Evolutionary conservation across 768 basidiomycete genomes (phyloP), one percentile per base, ranked within the genome.

Genomic region (Porphyrellus cyaneotinctus): DNA sequence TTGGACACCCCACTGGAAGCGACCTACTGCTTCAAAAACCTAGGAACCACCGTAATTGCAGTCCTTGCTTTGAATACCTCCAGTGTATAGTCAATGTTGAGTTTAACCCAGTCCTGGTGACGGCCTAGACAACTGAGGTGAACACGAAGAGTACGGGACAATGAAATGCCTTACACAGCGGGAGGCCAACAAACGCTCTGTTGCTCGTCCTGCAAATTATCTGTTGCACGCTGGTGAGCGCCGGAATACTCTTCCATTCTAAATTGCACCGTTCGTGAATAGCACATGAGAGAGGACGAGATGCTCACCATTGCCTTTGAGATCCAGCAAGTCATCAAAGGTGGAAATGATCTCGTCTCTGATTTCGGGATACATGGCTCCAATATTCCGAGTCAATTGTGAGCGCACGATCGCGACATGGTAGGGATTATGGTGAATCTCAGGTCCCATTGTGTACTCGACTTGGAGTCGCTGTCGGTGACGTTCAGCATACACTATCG

Each of bases 101-200:
- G 54, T 17, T 54, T 49, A 18, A 62, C 53, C 60, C 74, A 78
- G 2, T 69, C 73, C 8, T 63, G 58, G 45, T 78, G 50, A 12
- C 74, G 71, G 52, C 78, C 78, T 43, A 7, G 42, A 43, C 1
- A 18, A 2, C 1, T 17, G 14, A 42, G 26, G 39, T 26, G 6
- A 26, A 24, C n/a, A 28, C 28, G 18, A 24, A 12, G 12, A 3
- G 17, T 13, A 11, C 4, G 6, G 26, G 7, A 10, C 28, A 3
- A 30, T 17, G 41, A 7, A 17, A 28, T 14, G 23, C 2, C 38
- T 31, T 39, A 78, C 80, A 81, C 1, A 77, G 42, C 12, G 78
- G 77, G 22, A 72, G 60, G 0, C 80, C 81, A 10, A 81, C 75
- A 50, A 82, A 78, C 6, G 74, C 46, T 17, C 82, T 72, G 57